Evolutionary conservation across 164 flowering plant genomes (phyloP).

Genomic region (Cinnamomum micranthum): DNA sequence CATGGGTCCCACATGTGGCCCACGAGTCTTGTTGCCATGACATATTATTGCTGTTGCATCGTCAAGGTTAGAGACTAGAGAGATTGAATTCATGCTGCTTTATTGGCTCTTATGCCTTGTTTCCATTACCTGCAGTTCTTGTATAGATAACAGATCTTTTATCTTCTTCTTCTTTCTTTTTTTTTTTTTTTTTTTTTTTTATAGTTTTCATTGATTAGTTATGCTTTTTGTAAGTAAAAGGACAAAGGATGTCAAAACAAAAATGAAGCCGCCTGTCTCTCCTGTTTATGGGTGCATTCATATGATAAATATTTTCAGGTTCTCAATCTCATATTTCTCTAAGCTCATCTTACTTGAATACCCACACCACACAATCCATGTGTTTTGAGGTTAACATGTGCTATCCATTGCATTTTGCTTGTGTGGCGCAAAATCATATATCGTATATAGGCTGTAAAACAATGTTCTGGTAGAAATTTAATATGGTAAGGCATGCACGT

Average conservation of each 20-base stretch:
- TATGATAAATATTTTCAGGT: not conserved
- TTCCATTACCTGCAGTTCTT: not conserved
- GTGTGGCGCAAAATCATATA: not conserved
- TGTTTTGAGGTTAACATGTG: not conserved
- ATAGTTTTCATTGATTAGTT: not conserved
- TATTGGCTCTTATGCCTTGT: too few species aligned
- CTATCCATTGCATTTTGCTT: not conserved
- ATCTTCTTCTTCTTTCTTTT: not conserved
- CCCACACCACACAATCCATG: not conserved
- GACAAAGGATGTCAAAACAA: too few species aligned
- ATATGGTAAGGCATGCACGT: not conserved
- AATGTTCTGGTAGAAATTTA: too few species aligned
- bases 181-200: too few species aligned
- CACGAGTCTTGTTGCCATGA: too few species aligned
- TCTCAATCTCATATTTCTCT: not conserved
- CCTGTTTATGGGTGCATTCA: not conserved
- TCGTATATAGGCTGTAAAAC: not conserved
- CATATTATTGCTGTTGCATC: too few species aligned
- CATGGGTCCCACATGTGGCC: too few species aligned
- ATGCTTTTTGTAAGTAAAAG: too few species aligned
- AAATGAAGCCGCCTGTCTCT: not conserved
- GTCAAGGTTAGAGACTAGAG: too few species aligned
- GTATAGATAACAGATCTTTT: too few species aligned
- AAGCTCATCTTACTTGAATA: not conserved
- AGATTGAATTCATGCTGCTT: too few species aligned